Conservation (phyloP, 1,139 yeast genomes). For the Lodderomyces metapsilosis region DNA sequence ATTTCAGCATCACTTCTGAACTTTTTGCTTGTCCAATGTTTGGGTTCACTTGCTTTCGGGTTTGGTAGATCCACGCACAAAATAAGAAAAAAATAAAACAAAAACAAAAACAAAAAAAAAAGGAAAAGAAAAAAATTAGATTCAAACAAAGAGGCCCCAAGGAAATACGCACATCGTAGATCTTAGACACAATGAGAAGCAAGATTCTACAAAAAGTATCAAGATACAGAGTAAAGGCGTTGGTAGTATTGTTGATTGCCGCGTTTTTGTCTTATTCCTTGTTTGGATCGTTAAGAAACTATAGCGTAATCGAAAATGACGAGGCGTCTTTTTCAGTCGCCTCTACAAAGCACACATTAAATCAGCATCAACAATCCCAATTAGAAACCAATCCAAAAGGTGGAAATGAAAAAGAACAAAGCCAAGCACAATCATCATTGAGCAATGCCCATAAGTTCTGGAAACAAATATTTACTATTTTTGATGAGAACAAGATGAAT, state of each 20-base stretch:
- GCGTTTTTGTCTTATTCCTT: slow-evolving; percentile 4
- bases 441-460: slow-evolving; percentile 20
- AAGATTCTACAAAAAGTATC: slow-evolving; percentile 7
- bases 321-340: slow-evolving; percentile 5
- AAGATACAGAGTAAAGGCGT: slow-evolving; percentile 8
- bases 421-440: slow-evolving; percentile 1
- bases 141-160: not conserved
- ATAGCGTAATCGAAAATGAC: not conserved
- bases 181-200: slow-evolving; percentile 3
- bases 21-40: too few relatives aligned
- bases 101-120: not conserved
- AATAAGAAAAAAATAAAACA: not conserved
- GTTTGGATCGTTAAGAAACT: slow-evolving; percentile 1
- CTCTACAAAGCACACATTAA: not conserved
- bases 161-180: not conserved
- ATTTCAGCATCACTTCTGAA: not conserved
- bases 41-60: too few relatives aligned
- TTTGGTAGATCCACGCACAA: too few relatives aligned
- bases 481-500: slow-evolving; percentile 17
- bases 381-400: not conserved
- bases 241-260: not conserved
- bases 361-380: not conserved
- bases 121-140: not conserved
- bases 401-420: not conserved
- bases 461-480: slow-evolving; percentile 21